Percentiles rank a stretch among this genome's conserved stretches.
Evolutionary conservation across 2,329 filamentous ascomycete species (phyloP).

Genomic region (Sodiomyces alkalinus): DNA sequence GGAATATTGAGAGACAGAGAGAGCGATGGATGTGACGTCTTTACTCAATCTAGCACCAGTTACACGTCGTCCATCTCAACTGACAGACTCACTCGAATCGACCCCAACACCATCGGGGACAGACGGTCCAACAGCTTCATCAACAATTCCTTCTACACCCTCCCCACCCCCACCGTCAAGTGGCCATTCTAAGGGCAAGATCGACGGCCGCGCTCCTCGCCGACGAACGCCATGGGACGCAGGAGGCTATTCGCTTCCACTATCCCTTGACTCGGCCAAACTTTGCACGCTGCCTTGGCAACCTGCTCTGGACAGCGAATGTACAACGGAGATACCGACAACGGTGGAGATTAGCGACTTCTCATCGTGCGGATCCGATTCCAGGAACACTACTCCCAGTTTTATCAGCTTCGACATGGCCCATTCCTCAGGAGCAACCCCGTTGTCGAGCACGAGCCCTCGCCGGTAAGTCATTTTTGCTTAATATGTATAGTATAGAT

Average conservation of each 20-base stretch:
- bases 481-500: not conserved
- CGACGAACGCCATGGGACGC: slow-evolving; percentile 36
- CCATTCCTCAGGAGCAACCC: slow-evolving; percentile 7
- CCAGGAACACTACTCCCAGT: slow-evolving; percentile 17
- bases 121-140: slow-evolving; percentile 1
- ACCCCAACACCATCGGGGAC: slow-evolving; percentile 2
- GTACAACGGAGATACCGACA: slow-evolving; percentile 8
- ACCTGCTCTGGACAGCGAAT: slow-evolving; percentile 9
- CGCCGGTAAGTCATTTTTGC: slow-evolving; percentile 10
- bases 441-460: slow-evolving; percentile 11
- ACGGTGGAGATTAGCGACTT: slow-evolving; percentile 11
- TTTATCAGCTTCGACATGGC: slow-evolving; percentile 11
- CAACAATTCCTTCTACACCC: slow-evolving; percentile 1
- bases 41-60: slow-evolving; percentile 9
- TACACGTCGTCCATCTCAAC: slow-evolving; percentile 6
- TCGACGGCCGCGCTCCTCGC: slow-evolving; percentile 5
- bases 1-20: too few relatives aligned
- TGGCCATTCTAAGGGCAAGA: slow-evolving; percentile 8
- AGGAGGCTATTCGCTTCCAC: slow-evolving; percentile 30
- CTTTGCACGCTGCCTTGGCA: slow-evolving; percentile 9
- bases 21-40: slow-evolving; percentile 11
- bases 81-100: slow-evolving; percentile 5
- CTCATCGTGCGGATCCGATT: slow-evolving; percentile 11
- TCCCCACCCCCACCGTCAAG: slow-evolving; percentile 4
- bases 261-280: slow-evolving; percentile 21